A percentile compares a stretch with the other conserved stretches of the same genome.
Evolutionary conservation across 2,329 filamentous ascomycete species (phyloP).

Genomic region (Drechslerella dactyloides): DNA sequence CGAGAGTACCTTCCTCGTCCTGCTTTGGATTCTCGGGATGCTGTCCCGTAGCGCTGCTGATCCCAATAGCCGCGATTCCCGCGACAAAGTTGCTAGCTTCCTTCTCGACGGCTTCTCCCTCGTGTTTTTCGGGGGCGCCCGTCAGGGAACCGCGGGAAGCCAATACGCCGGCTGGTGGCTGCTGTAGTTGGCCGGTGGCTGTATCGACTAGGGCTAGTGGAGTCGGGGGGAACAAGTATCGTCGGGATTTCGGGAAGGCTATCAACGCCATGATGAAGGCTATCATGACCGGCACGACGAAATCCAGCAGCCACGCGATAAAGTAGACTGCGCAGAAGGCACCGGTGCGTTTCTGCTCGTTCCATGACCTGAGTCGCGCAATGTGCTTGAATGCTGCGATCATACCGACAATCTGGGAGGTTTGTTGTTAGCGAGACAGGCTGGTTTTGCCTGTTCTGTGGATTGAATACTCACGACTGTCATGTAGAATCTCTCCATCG

Average conservation of each 20-base stretch:
- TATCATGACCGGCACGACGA: slow-evolving; percentile 70
- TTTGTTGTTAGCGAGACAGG: neutral
- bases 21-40: slow-evolving; percentile 69
- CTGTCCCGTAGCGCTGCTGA: slow-evolving; percentile 78
- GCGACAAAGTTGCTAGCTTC: slow-evolving; percentile 83
- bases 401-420: slow-evolving; percentile 64
- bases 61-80: slow-evolving; percentile 72
- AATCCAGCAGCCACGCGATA: slow-evolving; percentile 73
- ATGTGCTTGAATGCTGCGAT: slow-evolving; percentile 75
- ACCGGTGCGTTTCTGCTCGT: slow-evolving; percentile 71
- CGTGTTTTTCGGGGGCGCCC: slow-evolving; percentile 80
- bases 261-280: slow-evolving; percentile 70
- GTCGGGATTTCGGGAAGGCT: slow-evolving; percentile 68
- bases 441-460: neutral
- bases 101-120: slow-evolving; percentile 81
- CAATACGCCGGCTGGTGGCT: slow-evolving; percentile 75
- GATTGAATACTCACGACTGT: slow-evolving; percentile 62
- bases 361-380: slow-evolving; percentile 78
- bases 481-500: slow-evolving; percentile 81
- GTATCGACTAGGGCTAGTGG: slow-evolving; percentile 75
- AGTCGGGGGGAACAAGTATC: slow-evolving; percentile 71
- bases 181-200: slow-evolving; percentile 76
- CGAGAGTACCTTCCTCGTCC: slow-evolving; percentile 59
- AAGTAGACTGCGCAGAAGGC: slow-evolving; percentile 69
- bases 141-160: slow-evolving; percentile 79